phyloP scores from a whole-genome alignment of 176 grass and related monocot species.

The Musa itinerans region DNA sequence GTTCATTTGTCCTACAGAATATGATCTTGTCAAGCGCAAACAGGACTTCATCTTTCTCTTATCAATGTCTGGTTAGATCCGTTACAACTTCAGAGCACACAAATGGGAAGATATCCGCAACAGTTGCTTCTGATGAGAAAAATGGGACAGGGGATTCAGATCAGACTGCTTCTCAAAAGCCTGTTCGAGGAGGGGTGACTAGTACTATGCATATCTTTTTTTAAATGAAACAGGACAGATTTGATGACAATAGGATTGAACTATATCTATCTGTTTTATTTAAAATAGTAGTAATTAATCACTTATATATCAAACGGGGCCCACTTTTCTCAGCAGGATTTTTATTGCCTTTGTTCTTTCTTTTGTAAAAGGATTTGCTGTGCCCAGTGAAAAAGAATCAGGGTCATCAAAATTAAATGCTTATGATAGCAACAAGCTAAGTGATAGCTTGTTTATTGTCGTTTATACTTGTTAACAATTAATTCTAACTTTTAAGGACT shows the following conservation, averaged over 20 bases:
- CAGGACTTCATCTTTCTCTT: background rate
- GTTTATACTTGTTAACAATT: background rate
- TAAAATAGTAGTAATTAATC: background rate
- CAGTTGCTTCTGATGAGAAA: slow-evolving; percentile 20
- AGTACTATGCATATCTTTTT: background rate
- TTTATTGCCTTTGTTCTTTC: background rate
- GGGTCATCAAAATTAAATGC: background rate
- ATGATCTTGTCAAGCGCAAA: background rate
- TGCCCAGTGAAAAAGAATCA: background rate
- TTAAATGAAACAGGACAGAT: background rate
- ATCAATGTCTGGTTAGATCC: slow-evolving; percentile 20
- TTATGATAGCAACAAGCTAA: background rate
- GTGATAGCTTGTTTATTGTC: background rate
- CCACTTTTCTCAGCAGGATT: background rate
- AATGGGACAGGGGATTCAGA: slow-evolving; percentile 26
- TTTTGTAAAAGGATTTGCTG: background rate
- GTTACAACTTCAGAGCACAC: slow-evolving; percentile 25
- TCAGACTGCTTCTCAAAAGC: slow-evolving; percentile 31
- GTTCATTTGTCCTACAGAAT: slow-evolving; percentile 20
- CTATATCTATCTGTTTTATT: background rate
- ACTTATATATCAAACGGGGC: background rate
- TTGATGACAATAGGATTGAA: background rate
- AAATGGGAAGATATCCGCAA: slow-evolving; percentile 9
- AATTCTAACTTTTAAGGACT: background rate
- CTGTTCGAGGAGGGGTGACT: slow-evolving; percentile 59